Evolutionary conservation across 306 rosid species (phyloP), one percentile per base, ranked within the genome.

Genomic region (Dalbergia cochinchinensis): DNA sequence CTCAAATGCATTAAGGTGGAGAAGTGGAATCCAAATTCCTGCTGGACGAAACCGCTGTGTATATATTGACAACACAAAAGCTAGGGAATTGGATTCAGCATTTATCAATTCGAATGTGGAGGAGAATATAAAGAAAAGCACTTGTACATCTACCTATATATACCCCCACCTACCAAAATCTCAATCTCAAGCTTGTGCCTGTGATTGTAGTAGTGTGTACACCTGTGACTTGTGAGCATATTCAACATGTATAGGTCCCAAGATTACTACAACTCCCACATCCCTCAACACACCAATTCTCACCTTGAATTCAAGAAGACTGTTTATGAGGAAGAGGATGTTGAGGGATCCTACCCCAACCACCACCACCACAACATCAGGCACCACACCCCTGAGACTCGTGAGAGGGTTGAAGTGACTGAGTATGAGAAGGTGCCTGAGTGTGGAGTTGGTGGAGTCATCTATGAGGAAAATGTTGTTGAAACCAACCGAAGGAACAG

Each of bases 321-420:
- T 7, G 58, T 48, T 4, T 51, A 71, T 9, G 87, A 83, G 76
- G 88, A 81, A 6, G 74, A 69, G 0, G 44, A 54, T 47, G 39
- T 19, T 0, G 85, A 18, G 4, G 63, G 54, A 0, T 37, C 79
- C 0, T 22, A 4, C 39, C 10, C 4, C 60, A 15, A 35, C 20
- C 64, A 3, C 13, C 76, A 53, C 64, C 75, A 60, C 77, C 72
- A 20, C 55, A 26, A 26, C 31, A n/a, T n/a, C n/a, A 26, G 31
- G 31, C 26, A 3, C 26, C 59, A 16, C 39, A 14, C 3, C 50
- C 87, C 92, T 0, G 85, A 76, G 44, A 35, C 34, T 6, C 66
- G 35, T 3, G 88, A 85, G 71, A 82, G 66, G 44, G 89, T 87
- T 47, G 84, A 83, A 37, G 88, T 84, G 71, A 58, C 83, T 0